Base-by-base conservation (phyloP, 2,329 filamentous ascomycete species). In the Colletotrichum horii region DNA sequence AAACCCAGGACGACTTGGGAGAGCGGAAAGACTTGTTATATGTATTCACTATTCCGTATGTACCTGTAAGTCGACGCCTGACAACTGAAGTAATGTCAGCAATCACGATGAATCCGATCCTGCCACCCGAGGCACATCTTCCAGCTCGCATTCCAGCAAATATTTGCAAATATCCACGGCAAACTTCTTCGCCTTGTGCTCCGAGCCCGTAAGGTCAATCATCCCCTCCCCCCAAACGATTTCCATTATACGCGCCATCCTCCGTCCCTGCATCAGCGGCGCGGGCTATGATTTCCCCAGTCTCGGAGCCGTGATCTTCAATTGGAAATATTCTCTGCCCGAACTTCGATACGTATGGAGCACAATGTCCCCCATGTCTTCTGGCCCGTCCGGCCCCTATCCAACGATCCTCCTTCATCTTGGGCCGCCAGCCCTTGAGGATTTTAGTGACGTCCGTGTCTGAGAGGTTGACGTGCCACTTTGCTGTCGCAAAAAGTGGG, bases 61-160 rank as follows among this genome's bases (percentile, higher is more conserved):
- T 7, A 22, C n/a, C 43, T 12, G n/a, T 11, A 52, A 52, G 43
- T 22, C 43, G 4, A 24, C 24, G 43, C 24, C 24, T 7, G 7
- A 11, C n/a, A 24, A 14, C 6, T 52, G 43, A 52, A 52, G 43
- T 2, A 2, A 7, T 52, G 3, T n/a, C n/a, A 4, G 6, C 43
- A 22, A 8, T 52, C 43, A 52, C 14, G 0, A 22, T 52, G 0
- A 52, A 22, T 52, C 43, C 43, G 3, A 52, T 22, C 43, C 43
- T 14, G 1, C 43, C 43, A 48, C n/a, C 43, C 24, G 8, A 0
- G 43, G 43, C 43, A n/a, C 43, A 52, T 52, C 24, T 12, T 8
- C 43, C n/a, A 52, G n/a, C n/a, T 52, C 0, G 1, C 43, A 52
- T 22, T 11, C 11, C n/a, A 52, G 24, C 0, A 52, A 2, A 9